These are phyloP conservation scores for Aspergillus floridensis DNA, from an alignment of 2,329 filamentous ascomycete species.

Conservation along the genomic window DNA sequence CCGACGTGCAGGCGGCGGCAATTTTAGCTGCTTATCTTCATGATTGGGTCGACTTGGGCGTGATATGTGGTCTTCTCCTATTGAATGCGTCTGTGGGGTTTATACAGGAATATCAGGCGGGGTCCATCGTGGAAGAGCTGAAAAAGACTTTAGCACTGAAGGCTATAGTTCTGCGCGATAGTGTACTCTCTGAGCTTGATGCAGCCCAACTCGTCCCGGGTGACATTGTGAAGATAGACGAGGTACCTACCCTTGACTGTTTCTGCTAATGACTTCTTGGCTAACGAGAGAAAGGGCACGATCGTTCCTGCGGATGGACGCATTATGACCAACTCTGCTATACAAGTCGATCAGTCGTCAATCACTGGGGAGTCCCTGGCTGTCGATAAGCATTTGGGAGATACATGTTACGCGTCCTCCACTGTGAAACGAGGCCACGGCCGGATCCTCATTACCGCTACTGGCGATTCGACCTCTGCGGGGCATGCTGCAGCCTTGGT, in stretches of 20 bases:
- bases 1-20: slow-evolving; percentile 59
- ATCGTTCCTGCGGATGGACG: slow-evolving; percentile 88
- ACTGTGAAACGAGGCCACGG: slow-evolving; percentile 88
- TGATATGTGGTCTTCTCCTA: slow-evolving; percentile 78
- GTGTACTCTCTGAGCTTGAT: slow-evolving; percentile 72
- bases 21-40: slow-evolving; percentile 78
- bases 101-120: slow-evolving; percentile 84
- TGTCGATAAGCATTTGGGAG: slow-evolving; percentile 80
- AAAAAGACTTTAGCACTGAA: slow-evolving; percentile 89
- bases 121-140: slow-evolving; percentile 83
- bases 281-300: slow-evolving; percentile 57
- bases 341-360: slow-evolving; percentile 87
- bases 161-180: slow-evolving; percentile 82
- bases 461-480: slow-evolving; percentile 87
- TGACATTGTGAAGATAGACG: slow-evolving; percentile 85
- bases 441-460: slow-evolving; percentile 76
- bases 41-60: slow-evolving; percentile 92
- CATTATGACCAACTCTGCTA: slow-evolving; percentile 77
- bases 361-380: slow-evolving; percentile 90
- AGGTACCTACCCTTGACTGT: slow-evolving; percentile 44
- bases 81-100: slow-evolving; percentile 86
- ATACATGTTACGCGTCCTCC: slow-evolving; percentile 80
- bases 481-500: slow-evolving; percentile 85
- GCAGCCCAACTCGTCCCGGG: slow-evolving; percentile 82
- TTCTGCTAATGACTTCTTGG: slow-evolving; percentile 1